These are phyloP conservation scores for Pseudogymnoascus sp. DNA, from an alignment of 2,329 filamentous ascomycete genomes.

Conservation along the genomic window DNA sequence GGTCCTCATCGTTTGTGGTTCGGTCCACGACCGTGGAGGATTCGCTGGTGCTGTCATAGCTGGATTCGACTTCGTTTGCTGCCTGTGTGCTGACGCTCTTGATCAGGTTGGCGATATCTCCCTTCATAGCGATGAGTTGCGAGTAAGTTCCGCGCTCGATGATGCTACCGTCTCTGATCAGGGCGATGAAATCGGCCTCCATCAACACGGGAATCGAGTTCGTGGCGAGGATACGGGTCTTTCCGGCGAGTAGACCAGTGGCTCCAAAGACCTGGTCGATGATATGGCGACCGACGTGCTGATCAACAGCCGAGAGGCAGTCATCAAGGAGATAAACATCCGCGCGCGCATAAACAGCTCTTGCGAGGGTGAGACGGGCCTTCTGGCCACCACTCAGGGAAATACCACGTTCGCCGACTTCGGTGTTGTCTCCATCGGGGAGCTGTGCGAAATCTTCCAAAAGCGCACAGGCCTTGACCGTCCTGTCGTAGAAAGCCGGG, in stretches of 20 bases:
- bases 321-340: conserved; percentile 95
- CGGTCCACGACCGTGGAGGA: conserved; percentile 50
- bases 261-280: conserved; percentile 90
- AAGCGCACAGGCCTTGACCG: conserved; percentile 83
- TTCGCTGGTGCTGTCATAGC: conserved; percentile 47
- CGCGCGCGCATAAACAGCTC: conserved; percentile 93
- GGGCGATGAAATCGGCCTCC: conserved; percentile 80
- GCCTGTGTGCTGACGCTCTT: conserved; percentile 59
- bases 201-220: conserved; percentile 89
- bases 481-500: conserved; percentile 87
- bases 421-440: conserved; percentile 91
- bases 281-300: conserved; percentile 89
- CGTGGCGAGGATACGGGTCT: conserved; percentile 88
- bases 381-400: conserved; percentile 95
- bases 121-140: conserved; percentile 89
- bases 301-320: conserved; percentile 92
- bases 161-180: conserved; percentile 76
- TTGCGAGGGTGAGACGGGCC: conserved; percentile 81
- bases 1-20: conserved; percentile 42
- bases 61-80: conserved; percentile 33
- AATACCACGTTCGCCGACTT: conserved; percentile 94
- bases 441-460: conserved; percentile 85
- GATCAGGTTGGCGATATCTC: conserved; percentile 77
- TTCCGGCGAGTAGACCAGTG: conserved; percentile 71
- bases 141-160: conserved; percentile 84